Evolutionary conservation across 805 yeast genomes (phyloP).

Genomic region (Candida rishiriensis): DNA sequence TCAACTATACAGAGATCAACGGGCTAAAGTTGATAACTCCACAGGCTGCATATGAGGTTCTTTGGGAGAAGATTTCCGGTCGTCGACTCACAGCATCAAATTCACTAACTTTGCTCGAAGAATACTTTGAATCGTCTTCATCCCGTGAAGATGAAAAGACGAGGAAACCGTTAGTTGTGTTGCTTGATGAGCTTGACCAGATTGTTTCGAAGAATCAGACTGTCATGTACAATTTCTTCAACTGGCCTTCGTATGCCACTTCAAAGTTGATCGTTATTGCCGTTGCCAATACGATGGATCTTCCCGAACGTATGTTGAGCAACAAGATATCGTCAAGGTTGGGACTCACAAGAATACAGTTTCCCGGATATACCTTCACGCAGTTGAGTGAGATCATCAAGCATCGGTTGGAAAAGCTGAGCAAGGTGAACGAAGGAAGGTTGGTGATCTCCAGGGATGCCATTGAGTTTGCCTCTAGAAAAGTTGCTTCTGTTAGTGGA

Average conservation of each 20-base stretch:
- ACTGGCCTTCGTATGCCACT: conserved; percentile 86
- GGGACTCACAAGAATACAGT: conserved; percentile 82
- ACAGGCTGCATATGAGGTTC: conserved; percentile 69
- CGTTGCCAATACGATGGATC: conserved; percentile 95
- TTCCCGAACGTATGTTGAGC: conserved; percentile 83
- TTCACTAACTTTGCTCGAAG: conserved; percentile 65
- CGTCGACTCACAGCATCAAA: conserved; percentile 54
- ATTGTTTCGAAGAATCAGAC: conserved; percentile 76
- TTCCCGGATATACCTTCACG: conserved; percentile 79
- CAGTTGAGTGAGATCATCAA: conserved; percentile 74
- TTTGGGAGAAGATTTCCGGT: conserved; percentile 75
- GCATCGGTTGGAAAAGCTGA: conserved; percentile 56
- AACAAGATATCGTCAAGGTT: conserved; percentile 89
- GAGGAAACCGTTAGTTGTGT: conserved; percentile 59
- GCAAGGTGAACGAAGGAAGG: conserved; percentile 37
- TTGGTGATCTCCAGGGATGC: conserved; percentile 63
- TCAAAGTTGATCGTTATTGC: conserved; percentile 86
- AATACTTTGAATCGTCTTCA: conserved; percentile 46
- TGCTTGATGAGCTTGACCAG: conserved; percentile 93
- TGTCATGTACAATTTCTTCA: conserved; percentile 92
- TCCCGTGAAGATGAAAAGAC: conserved; percentile 13
- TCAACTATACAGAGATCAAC: conserved; percentile 81
- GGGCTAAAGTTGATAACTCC: conserved; percentile 84
- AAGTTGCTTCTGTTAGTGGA: conserved; percentile 94
- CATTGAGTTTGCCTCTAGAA: conserved; percentile 85